Base-by-base conservation (phyloP, 345 rosid genomes). In the Punica granatum region DNA sequence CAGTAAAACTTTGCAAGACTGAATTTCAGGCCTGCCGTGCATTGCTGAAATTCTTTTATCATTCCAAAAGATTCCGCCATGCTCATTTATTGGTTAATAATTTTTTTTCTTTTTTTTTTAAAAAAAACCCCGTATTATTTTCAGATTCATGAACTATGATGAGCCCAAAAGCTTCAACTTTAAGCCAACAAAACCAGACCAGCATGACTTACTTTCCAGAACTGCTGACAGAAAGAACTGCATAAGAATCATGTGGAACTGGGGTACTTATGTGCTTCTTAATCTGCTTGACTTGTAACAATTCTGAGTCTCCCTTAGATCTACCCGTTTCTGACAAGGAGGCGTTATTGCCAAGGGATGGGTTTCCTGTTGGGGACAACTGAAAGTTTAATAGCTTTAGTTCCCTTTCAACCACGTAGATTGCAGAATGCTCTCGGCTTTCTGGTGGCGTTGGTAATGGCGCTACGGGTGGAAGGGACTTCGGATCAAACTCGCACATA, bases 211-310 rank as follows among this genome's bases (percentile, higher is more conserved):
- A 94, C 99, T 89, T 94, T 68, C 99, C 97, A 1, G 99, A 94
- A 82, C 92, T 86, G 92, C 99, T 94, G 33, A 88, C 81, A 35
- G 99, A 89, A 76, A 94, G 88, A 83, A 91, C 85, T 6, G 98
- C 89, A 80, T 94, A 89, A 62, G 98, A 92, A 86, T 94, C 99
- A 72, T 91, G 91, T 39, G 92, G 97, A 83, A 91, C 98, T 72
- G 97, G 90, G 14, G 98, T 92, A 77, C 92, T 89, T 37, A 89
- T 86, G 73, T 89, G 93, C 86, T 82, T 89, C 78, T 86, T 94
- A 59, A 75, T 80, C 86, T 89, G 99, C 83, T 88, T 94, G 74
- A 91, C 88, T 65, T 82, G 86, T 59, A 94, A 77, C 72, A 84
- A 72, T 73, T 94, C 98, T 72, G 81, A 70, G 65, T 88, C 99